phyloP scores from a whole-genome alignment of 345 rosid genomes.

The Draba incana region DNA sequence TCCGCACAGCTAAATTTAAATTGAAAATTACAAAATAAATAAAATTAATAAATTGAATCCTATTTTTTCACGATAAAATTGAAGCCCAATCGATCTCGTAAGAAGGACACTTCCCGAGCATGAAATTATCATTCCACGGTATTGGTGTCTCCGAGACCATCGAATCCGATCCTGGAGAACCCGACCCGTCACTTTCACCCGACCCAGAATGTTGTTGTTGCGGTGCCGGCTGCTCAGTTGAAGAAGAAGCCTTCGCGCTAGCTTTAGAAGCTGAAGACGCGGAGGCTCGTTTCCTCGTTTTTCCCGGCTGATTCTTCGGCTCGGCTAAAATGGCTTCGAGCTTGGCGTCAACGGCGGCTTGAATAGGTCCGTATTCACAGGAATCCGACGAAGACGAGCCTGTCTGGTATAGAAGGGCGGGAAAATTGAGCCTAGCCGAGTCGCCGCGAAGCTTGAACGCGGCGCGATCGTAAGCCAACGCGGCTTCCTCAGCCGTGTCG shows the following conservation, averaged over 20 bases:
- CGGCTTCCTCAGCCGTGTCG: constrained; percentile 93
- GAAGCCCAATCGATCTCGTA: constrained; percentile 89
- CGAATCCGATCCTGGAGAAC: constrained; percentile 47
- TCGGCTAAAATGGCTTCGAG: constrained; percentile 76
- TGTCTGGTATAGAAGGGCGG: constrained; percentile 62
- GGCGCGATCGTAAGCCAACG: constrained; percentile 87
- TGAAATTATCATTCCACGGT: constrained; percentile 63
- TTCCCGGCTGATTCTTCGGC: constrained; percentile 56
- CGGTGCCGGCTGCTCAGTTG: constrained; percentile 6
- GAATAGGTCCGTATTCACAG: constrained; percentile 77
- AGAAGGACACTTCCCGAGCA: constrained; percentile 77
- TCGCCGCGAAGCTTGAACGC: constrained; percentile 90
- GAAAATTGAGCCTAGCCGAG: constrained; percentile 84
- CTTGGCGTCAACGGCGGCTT: constrained; percentile 86
- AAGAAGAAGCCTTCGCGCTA: constrained; percentile 17
- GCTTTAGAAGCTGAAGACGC: no score
- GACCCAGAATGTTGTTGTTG: constrained; percentile 28
- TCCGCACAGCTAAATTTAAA: constrained; percentile 14
- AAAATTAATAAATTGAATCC: background rate
- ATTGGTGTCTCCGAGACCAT: constrained; percentile 47
- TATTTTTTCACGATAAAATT: constrained; percentile 43
- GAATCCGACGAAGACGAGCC: constrained; percentile 53
- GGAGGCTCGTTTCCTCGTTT: constrained; percentile 40
- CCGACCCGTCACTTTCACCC: constrained; percentile 62
- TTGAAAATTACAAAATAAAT: constrained; percentile 22